phyloP scores from a whole-genome alignment of 768 basidiomycete species.

The Suillus placidus region DNA sequence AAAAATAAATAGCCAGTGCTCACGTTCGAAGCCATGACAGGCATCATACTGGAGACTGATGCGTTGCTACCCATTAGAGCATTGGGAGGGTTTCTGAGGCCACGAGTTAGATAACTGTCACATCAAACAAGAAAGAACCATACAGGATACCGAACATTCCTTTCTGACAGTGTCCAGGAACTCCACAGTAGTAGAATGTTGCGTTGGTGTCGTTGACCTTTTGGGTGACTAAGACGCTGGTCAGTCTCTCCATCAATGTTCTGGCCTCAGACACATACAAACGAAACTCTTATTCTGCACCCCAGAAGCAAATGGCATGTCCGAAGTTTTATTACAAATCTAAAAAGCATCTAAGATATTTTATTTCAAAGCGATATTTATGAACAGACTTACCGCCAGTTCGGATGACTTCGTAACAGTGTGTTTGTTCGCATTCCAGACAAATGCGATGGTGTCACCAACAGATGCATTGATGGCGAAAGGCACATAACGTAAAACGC shows the following conservation, averaged over 20 bases:
- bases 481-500: constrained; percentile 75
- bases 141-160: constrained; percentile 86
- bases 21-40: constrained; percentile 47
- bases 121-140: constrained; percentile 14
- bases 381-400: constrained; percentile 35
- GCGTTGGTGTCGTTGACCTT: constrained; percentile 74
- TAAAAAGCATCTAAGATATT: neutral
- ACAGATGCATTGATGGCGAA: constrained; percentile 75
- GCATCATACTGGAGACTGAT: constrained; percentile 59
- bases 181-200: constrained; percentile 75
- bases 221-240: constrained; percentile 55
- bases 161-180: constrained; percentile 72
- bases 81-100: constrained; percentile 57
- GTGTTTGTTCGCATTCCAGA: constrained; percentile 80
- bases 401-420: constrained; percentile 80
- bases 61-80: constrained; percentile 42
- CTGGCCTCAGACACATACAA: constrained; percentile 44
- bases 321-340: constrained; percentile 74
- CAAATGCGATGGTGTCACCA: constrained; percentile 75
- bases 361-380: neutral
- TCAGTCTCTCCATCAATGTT: constrained; percentile 7
- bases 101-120: constrained; percentile 14
- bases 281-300: constrained; percentile 62
- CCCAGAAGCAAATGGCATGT: constrained; percentile 66
- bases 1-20: constrained; percentile 19